A percentile compares a stretch with the other conserved stretches of the same genome.
These are phyloP conservation scores for Nematocida minor DNA, from an alignment of 371 early-diverging fungal genomes.

Conservation along the genomic window DNA sequence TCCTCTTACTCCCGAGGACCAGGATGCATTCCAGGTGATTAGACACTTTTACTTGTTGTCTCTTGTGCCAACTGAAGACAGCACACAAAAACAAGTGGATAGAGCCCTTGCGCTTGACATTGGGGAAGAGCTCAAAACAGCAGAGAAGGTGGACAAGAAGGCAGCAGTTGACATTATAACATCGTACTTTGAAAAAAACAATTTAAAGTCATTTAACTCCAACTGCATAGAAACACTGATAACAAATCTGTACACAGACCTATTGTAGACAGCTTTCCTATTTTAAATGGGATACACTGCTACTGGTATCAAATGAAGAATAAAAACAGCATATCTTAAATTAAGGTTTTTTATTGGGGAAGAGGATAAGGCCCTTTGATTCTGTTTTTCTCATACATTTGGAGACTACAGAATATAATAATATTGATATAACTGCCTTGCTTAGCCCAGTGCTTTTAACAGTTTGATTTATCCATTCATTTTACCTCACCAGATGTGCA, in stretches of 20 bases:
- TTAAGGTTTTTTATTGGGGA: too few relatives aligned
- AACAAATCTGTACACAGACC: slow-evolving; percentile 3
- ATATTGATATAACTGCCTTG: too few relatives aligned
- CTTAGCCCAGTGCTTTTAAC: too few relatives aligned
- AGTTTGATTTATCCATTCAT: too few relatives aligned
- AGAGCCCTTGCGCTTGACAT: not conserved
- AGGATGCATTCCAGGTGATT: slow-evolving; percentile 43
- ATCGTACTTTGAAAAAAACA: slow-evolving; percentile 42
- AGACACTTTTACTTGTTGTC: slow-evolving; percentile 30
- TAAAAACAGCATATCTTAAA: too few relatives aligned
- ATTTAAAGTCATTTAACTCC: not conserved
- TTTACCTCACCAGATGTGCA: too few relatives aligned
- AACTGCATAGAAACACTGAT: slow-evolving; percentile 7
- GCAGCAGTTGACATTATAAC: slow-evolving; percentile 33
- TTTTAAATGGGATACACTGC: not conserved
- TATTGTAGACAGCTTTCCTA: not conserved
- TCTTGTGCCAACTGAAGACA: not conserved
- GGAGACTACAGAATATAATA: too few relatives aligned
- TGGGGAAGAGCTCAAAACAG: not conserved
- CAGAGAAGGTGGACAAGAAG: slow-evolving; percentile 11
- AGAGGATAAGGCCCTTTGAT: too few relatives aligned
- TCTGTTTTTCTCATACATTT: too few relatives aligned
- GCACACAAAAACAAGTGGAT: not conserved
- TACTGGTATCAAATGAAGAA: too few relatives aligned
- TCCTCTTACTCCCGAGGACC: slow-evolving; percentile 47